Evolutionary conservation across 2,329 filamentous ascomycete genomes (phyloP), one percentile per base, ranked within the genome.

Genomic region (Aspergillus japonicus): DNA sequence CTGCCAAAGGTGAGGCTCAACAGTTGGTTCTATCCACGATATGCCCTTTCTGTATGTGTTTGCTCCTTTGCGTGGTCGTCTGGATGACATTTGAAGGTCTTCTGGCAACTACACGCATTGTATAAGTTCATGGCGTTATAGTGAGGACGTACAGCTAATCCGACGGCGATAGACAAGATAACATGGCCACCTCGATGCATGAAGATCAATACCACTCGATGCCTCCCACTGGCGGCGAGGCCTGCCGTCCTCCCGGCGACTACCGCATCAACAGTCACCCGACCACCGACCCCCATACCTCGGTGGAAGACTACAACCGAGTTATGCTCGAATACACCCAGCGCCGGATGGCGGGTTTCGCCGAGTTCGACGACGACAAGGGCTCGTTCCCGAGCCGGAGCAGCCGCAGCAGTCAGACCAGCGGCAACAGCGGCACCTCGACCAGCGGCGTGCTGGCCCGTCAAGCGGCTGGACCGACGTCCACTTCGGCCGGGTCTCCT

Each of bases 271-370:
- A 69, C 16, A 62, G 61, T 3, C 53, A 64, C 31, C 66, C 62
- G 23, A 56, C 68, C 26, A 31, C 63, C n/a, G 66, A 72, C 47
- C 68, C 72, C 47, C 61, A 57, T 8, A 62, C 56, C 4, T 73
- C 73, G 3, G 58, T 77, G n/a, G 73, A 74, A 50, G 73, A 75
- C 60, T 77, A 77, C 59, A 75, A 72, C 62, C 72, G 73, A 24
- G 68, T 72, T 54, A 76, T 77, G 74, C 66, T 76, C 44, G 67
- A 74, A 49, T 74, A 77, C 52, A 76, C 74, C 14, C 73, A 76
- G 44, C 71, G 68, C 29, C 73, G 75, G 48, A 74, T 76, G 67
- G 70, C 70, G 2, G 64, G 67, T 4, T 76, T 75, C 56, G 66
- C 69, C 47, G 68, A 71, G 31, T 56, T 61, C 14, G 69, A 73